Evolutionary conservation across 345 rosid genomes (phyloP).

Genomic region (Rhodamnia rubescens): DNA sequence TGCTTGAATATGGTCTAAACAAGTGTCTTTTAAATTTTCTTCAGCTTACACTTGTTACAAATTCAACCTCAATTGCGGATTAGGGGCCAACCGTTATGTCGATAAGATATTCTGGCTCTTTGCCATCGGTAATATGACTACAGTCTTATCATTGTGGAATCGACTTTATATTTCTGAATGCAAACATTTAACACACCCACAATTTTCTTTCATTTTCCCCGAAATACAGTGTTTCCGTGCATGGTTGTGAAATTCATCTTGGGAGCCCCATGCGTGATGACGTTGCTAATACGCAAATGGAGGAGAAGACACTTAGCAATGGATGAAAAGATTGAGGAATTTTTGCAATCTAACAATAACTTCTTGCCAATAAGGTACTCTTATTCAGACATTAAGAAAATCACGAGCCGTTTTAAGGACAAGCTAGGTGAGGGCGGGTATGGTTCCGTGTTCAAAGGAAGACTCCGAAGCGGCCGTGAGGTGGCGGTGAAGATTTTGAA

Average conservation of each 20-base stretch:
- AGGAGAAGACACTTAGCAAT: not conserved
- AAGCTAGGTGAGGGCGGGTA: not conserved
- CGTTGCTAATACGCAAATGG: not conserved
- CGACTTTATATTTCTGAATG: not conserved
- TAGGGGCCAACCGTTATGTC: no score
- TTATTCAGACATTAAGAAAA: not conserved
- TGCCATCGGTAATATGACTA: not conserved
- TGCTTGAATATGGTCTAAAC: not conserved
- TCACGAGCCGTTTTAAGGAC: rapidly evolving
- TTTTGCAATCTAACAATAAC: not conserved
- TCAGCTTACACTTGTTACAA: not conserved
- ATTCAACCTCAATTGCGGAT: no score
- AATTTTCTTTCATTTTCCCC: no score
- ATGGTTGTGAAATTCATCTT: not conserved
- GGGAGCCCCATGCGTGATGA: not conserved
- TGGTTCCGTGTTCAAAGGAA: not conserved
- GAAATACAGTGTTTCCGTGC: not conserved
- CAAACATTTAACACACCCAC: not conserved
- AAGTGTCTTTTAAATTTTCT: not conserved
- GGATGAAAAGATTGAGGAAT: not conserved
- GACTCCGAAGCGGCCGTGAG: not conserved
- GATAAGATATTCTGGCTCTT: no score
- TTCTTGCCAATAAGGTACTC: not conserved
- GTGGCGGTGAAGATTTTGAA: not conserved
- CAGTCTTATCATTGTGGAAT: not conserved